Base-by-base conservation (phyloP, 2,329 filamentous ascomycete species). In the Aspergillus sp. region DNA sequence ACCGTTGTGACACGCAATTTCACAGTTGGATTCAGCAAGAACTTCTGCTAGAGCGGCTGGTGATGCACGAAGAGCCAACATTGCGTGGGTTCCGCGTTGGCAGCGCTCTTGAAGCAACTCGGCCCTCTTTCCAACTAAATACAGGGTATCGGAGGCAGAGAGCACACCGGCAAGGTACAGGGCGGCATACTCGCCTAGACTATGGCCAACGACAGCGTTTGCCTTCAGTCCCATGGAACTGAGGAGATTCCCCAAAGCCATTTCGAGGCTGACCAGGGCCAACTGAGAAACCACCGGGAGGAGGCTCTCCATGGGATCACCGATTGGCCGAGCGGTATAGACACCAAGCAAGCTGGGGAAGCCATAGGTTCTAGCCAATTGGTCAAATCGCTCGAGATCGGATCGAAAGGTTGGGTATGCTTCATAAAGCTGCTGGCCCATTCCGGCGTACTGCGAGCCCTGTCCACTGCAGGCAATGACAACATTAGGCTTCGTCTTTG, bases 1-100 rank as follows among this genome's bases (percentile, higher is more conserved):
- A 0, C 87, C 86, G 65, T 96, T 96, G 70, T 91, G 82, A 76
- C 91, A 95, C 11, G 90, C 87, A 60, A 86, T 17, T 4, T 33
- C 39, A 24, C 22, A 42, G 22, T 39, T 47, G 20, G 22, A 30
- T 8, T 51, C 24, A 5, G 24, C 20, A 9, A 42, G 24, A 7
- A 12, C 30, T 75, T 65, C 84, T 80, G 37, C 74, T 60, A 48
- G 5, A 20, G 12, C 27, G 11, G 82, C 79, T 41, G 79, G 56
- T 12, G 73, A 69, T 1, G 69, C 75, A 13, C 71, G 68, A 0
- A 88, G 81, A 15, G 84, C 83, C 22, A 89, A 70, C 86, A 89
- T 88, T 30, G 82, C 81, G 65, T 91, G 88, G 1, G 84, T 89
- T 56, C 86, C 83, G 11, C 82, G 78, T 17, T 82, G 85, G 76